Conservation (phyloP, 2,329 filamentous ascomycete genomes). For the Fusarium sp. region DNA sequence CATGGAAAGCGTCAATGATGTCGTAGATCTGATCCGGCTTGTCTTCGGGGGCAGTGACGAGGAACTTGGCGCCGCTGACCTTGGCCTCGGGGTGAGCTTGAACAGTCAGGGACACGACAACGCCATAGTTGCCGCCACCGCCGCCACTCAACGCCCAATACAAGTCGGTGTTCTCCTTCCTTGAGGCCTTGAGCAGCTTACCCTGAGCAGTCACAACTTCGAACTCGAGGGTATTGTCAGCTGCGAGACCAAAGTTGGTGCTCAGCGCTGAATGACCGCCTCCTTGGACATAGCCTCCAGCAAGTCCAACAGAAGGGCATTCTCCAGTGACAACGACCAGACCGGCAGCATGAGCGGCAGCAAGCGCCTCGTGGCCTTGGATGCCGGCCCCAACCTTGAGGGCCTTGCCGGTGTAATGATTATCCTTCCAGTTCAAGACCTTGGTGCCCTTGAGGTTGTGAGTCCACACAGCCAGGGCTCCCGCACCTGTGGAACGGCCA, state of each 20-base stretch:
- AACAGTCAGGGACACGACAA: slow-evolving; percentile 65
- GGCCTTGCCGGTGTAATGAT: slow-evolving; percentile 60
- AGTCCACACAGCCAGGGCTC: slow-evolving; percentile 53
- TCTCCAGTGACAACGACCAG: slow-evolving; percentile 65
- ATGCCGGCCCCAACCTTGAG: slow-evolving; percentile 66
- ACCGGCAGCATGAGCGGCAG: slow-evolving; percentile 56
- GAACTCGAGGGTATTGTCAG: slow-evolving; percentile 67
- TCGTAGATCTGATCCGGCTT: slow-evolving; percentile 20
- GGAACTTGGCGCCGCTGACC: slow-evolving; percentile 47
- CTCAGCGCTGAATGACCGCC: slow-evolving; percentile 64
- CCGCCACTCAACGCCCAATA: slow-evolving; percentile 73
- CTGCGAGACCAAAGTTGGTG: slow-evolving; percentile 65
- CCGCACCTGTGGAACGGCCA: slow-evolving; percentile 67
- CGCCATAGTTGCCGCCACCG: slow-evolving; percentile 67
- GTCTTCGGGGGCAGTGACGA: slow-evolving; percentile 9
- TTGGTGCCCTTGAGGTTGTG: slow-evolving; percentile 55
- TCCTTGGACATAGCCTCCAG: slow-evolving; percentile 71
- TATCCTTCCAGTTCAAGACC: slow-evolving; percentile 51
- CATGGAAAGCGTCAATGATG: slow-evolving; percentile 37
- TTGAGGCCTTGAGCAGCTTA: slow-evolving; percentile 57
- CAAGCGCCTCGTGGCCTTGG: slow-evolving; percentile 58
- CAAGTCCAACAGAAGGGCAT: slow-evolving; percentile 64
- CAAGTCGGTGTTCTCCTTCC: slow-evolving; percentile 61
- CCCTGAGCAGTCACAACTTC: slow-evolving; percentile 66
- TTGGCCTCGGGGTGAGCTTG: slow-evolving; percentile 57